Evolutionary conservation across 805 yeast genomes (phyloP).

Genomic region (Candida yuanshanica): DNA sequence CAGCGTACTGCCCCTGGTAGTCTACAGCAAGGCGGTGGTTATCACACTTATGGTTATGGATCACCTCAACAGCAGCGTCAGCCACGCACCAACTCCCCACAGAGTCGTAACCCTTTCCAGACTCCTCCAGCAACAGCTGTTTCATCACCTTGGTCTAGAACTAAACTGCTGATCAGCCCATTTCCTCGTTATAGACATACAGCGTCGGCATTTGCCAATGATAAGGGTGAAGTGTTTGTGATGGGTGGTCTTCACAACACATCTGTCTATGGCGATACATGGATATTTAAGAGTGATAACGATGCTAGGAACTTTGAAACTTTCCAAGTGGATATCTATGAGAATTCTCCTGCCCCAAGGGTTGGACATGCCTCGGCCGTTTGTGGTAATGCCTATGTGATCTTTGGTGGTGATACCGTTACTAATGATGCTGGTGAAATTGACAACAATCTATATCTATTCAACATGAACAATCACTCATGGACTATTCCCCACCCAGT

Average conservation of each 20-base stretch:
- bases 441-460: conserved; percentile 85
- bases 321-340: conserved; percentile 60
- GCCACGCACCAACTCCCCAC: conserved; percentile 10
- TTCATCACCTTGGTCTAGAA: conserved; percentile 60
- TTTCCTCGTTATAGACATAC: conserved; percentile 95
- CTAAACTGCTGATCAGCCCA: conserved; percentile 67
- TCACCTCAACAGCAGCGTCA: conserved; percentile 8
- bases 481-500: conserved; percentile 76
- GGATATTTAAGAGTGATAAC: conserved; percentile 66
- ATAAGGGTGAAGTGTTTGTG: conserved; percentile 73
- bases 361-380: conserved; percentile 92
- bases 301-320: conserved; percentile 28
- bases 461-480: conserved; percentile 69
- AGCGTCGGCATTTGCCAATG: conserved; percentile 68
- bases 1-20: conserved; percentile 9
- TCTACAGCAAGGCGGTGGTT: background rate
- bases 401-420: conserved; percentile 95
- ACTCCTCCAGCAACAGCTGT: conserved; percentile 2
- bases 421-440: conserved; percentile 70
- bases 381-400: conserved; percentile 90
- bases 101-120: conserved; percentile 19
- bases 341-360: conserved; percentile 87
- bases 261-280: conserved; percentile 90
- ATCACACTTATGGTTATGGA: background rate
- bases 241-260: conserved; percentile 96